Conservation (phyloP, 306 rosid genomes). For the Hippophae gyantsensis region DNA sequence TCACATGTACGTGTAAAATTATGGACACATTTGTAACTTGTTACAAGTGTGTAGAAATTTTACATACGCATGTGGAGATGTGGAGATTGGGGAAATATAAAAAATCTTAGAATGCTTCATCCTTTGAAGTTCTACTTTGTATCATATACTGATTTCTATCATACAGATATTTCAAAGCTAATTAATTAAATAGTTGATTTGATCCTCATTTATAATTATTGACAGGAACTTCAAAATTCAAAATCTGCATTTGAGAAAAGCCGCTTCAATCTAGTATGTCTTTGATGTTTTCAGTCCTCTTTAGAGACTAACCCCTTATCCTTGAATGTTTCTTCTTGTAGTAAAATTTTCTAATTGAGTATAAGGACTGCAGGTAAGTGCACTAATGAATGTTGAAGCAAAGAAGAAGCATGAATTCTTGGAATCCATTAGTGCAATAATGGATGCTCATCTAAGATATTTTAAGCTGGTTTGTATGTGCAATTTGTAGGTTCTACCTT, state of each 20-base stretch:
- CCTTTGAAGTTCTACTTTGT: too few species aligned
- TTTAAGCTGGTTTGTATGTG: constrained; percentile 77
- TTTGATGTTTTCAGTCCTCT: constrained; percentile 24
- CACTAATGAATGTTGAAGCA: constrained; percentile 81
- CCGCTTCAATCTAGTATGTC: constrained; percentile 96
- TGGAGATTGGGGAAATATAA: too few species aligned
- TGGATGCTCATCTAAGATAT: constrained; percentile 97
- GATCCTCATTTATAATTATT: constrained; percentile 21
- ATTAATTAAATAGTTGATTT: too few species aligned
- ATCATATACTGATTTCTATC: too few species aligned
- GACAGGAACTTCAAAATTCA: constrained; percentile 86
- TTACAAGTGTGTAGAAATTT: too few species aligned
- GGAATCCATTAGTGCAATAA: constrained; percentile 94
- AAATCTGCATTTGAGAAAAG: constrained; percentile 90
- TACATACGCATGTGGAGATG: too few species aligned
- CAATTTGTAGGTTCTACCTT: constrained; percentile 13
- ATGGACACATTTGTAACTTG: too few species aligned
- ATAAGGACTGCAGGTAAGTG: constrained; percentile 93
- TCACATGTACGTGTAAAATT: too few species aligned
- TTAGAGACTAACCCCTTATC: neutral
- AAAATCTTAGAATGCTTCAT: too few species aligned
- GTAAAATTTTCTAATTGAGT: constrained; percentile 35
- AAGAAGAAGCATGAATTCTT: constrained; percentile 91
- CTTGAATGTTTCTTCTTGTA: constrained; percentile 17
- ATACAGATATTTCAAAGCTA: too few species aligned